Evolutionary conservation across 164 flowering plant species (phyloP).

Genomic region (Cinnamomum micranthum): DNA sequence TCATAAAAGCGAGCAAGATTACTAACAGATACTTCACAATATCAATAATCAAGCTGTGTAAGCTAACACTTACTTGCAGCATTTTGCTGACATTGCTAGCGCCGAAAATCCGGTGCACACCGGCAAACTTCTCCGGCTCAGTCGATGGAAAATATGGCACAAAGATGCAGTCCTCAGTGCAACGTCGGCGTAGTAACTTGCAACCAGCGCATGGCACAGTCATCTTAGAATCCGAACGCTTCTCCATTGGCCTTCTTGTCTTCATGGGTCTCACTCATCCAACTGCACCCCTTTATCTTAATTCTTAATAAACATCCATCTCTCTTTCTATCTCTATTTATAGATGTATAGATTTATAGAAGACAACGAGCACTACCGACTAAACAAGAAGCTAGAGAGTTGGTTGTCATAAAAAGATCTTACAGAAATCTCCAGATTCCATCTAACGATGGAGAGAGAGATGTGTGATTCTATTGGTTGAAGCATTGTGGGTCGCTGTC

Average conservation of each 20-base stretch:
- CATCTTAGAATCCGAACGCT: neutral
- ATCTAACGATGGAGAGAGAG: neutral
- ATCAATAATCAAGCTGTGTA: no score
- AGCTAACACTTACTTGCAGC: constrained; percentile 51
- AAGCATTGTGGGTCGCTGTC: neutral
- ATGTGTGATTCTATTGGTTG: neutral
- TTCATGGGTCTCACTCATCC: constrained; percentile 4
- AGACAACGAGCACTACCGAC: no score
- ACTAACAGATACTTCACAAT: no score
- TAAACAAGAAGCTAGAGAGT: neutral
- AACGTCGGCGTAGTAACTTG: constrained; percentile 16
- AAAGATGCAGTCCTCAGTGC: constrained; percentile 19
- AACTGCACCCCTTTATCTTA: neutral
- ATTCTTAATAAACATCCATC: no score
- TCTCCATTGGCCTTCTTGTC: neutral
- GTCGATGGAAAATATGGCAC: constrained; percentile 32
- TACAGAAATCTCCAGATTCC: neutral
- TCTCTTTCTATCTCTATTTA: no score
- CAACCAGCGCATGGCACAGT: constrained; percentile 18
- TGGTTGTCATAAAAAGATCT: neutral
- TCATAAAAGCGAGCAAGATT: no score
- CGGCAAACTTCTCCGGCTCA: constrained; percentile 71
- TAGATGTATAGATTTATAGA: neutral
- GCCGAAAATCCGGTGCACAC: constrained; percentile 79
- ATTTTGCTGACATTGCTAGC: constrained; percentile 89